Base-by-base conservation (phyloP, 2,329 filamentous ascomycete species). In the Trichoderma sp. region DNA sequence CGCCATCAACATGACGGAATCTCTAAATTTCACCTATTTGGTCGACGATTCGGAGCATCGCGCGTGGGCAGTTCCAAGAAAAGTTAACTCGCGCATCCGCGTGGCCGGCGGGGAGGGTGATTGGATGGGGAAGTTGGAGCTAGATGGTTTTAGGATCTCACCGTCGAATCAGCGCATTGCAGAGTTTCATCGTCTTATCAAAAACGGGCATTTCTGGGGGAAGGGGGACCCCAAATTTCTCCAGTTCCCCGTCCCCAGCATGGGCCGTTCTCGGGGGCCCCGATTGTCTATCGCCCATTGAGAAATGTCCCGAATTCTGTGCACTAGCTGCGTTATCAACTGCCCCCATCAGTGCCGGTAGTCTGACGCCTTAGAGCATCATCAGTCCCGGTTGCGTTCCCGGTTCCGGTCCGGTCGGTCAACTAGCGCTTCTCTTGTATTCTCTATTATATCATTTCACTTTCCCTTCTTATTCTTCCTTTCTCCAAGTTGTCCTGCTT, bases 151-250 rank as follows among this genome's bases (percentile, higher is more conserved):
- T 26, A 28, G 57, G 26, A 51, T 53, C 57, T 53, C 36, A 53
- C 65, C 28, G 66, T 47, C 66, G 56, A 69, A 69, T 69, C 66
- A 69, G 56, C 57, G 56, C 39, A 11, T n/a, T 21, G 57, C 66
- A 62, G 56, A 34, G n/a, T 69, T 64, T 63, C 67, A 51, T 30
- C 43, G 68, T 57, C 58, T 70, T 70, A 70, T 70, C 68, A 64
- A 64, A 70, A 70, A 63, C 58, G 68, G 58, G 68, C 68, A 39
- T 64, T 56, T 64, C 68, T 69, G 66, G 66, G 67, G 68, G 60
- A 64, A 21, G 9, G 6, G 11, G 6, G 12, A 63, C 68, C 43
- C 68, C 68, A 57, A 51, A 64, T 36, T 63, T 64, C 68, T 64
- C 68, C 68, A 70, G 68, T 56, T 70, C 58, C 60, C 68, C 68